phyloP scores from a whole-genome alignment of 2,329 filamentous ascomycete species.

The Cytospora paraplurivora region DNA sequence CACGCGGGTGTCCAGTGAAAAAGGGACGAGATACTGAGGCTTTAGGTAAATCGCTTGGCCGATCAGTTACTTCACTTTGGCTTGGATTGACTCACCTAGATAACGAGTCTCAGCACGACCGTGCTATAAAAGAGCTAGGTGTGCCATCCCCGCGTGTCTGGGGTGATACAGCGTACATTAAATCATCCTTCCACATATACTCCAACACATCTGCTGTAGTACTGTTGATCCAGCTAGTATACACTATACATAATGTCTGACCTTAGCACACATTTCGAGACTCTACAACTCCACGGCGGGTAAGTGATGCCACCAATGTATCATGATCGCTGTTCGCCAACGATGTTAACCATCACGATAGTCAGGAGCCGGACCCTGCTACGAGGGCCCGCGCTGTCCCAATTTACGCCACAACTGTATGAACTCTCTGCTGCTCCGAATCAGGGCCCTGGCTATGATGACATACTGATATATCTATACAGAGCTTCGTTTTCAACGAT shows the following conservation, averaged over 20 bases:
- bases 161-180: neutral
- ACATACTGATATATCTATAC: constrained; percentile 28
- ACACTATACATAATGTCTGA: constrained; percentile 44
- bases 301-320: constrained; percentile 43
- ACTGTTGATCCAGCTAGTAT: neutral
- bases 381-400: constrained; percentile 91
- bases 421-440: constrained; percentile 32
- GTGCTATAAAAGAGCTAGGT: neutral
- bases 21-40: neutral
- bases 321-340: neutral
- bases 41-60: neutral
- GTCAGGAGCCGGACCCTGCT: constrained; percentile 75
- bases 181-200: neutral
- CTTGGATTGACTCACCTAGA: neutral
- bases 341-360: constrained; percentile 40
- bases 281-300: constrained; percentile 84
- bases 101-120: neutral
- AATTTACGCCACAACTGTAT: constrained; percentile 86
- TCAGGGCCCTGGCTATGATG: too few species aligned
- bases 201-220: neutral
- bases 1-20: neutral
- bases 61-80: neutral
- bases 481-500: constrained; percentile 94
- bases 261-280: constrained; percentile 71
- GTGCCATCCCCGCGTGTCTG: neutral